Conservation (phyloP, 2,329 filamentous ascomycete species). For the Thelonectria rubi region DNA sequence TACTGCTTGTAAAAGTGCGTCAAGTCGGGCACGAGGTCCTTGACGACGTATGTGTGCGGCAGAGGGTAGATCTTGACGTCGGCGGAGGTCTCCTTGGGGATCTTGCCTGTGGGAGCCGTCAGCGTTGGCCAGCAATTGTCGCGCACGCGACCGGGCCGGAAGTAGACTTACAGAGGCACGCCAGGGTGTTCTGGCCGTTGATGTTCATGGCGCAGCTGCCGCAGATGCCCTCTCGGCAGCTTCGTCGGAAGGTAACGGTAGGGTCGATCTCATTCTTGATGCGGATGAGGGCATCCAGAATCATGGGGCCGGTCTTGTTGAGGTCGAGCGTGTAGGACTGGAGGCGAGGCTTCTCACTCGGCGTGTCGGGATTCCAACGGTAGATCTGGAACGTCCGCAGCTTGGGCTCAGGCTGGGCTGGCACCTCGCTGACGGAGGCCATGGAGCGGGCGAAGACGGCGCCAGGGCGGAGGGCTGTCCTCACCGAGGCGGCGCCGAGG, state of each 20-base stretch:
- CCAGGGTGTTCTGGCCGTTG: constrained; percentile 96
- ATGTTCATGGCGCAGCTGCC: constrained; percentile 99
- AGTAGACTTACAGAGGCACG: constrained; percentile 81
- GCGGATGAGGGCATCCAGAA: constrained; percentile 93
- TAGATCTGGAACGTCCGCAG: constrained; percentile 99
- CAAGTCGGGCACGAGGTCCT: constrained; percentile 97
- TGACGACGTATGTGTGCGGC: constrained; percentile 98
- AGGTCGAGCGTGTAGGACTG: constrained; percentile 94
- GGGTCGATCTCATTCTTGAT: constrained; percentile 99
- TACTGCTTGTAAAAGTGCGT: constrained; percentile 99
- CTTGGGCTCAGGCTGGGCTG: constrained; percentile 69
- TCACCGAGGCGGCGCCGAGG: constrained; percentile 56
- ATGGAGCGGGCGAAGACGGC: constrained; percentile 61
- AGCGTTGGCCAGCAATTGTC: constrained; percentile 36
- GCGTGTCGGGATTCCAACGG: constrained; percentile 96
- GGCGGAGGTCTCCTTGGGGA: constrained; percentile 80
- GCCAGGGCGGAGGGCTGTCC: constrained; percentile 52
- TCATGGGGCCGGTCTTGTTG: constrained; percentile 99
- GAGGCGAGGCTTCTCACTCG: constrained; percentile 92
- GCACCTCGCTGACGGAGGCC: constrained; percentile 66
- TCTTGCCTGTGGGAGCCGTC: constrained; percentile 73
- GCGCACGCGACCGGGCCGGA: constrained; percentile 38
- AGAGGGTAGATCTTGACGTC: constrained; percentile 97
- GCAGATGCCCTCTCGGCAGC: constrained; percentile 97
- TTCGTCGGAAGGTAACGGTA: constrained; percentile 93